These are phyloP conservation scores for Teratosphaeria pseudoeucalypti DNA, from an alignment of 2,329 filamentous ascomycete species.

Conservation along the genomic window DNA sequence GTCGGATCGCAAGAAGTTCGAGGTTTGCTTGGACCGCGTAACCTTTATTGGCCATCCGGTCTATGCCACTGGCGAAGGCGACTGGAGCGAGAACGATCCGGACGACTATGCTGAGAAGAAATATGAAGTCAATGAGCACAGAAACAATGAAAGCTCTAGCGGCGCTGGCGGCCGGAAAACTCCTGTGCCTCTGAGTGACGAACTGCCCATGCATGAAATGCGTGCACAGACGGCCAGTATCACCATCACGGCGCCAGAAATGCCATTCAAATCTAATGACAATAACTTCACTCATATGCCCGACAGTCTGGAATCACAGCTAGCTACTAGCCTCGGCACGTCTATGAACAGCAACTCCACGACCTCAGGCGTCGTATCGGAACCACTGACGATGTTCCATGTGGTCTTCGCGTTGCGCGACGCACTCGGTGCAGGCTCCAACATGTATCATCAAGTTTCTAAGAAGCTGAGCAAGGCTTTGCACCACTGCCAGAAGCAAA, in stretches of 20 bases:
- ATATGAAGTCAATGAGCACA: not conserved
- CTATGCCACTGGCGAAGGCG: slow-evolving; percentile 62
- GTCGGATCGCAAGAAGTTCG: slow-evolving; percentile 72
- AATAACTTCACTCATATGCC: slow-evolving; percentile 20
- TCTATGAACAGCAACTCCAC: slow-evolving; percentile 22
- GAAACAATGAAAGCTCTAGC: not conserved
- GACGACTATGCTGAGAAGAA: not conserved
- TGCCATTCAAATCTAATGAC: slow-evolving; percentile 1
- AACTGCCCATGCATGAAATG: not conserved
- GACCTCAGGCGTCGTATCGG: slow-evolving; percentile 22
- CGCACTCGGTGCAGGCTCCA: slow-evolving; percentile 54
- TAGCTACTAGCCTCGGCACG: slow-evolving; percentile 13
- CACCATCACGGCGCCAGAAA: slow-evolving; percentile 8
- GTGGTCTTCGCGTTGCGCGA: slow-evolving; percentile 85
- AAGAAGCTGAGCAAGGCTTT: slow-evolving; percentile 88
- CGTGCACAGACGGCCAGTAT: not conserved
- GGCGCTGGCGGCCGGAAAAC: not conserved
- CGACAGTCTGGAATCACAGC: slow-evolving; percentile 20
- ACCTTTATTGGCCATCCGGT: slow-evolving; percentile 76
- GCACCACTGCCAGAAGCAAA: slow-evolving; percentile 83
- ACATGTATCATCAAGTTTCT: slow-evolving; percentile 80
- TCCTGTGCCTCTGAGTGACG: not conserved
- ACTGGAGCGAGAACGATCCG: slow-evolving; percentile 13
- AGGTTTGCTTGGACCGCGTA: slow-evolving; percentile 69
- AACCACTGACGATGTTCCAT: slow-evolving; percentile 94